These are phyloP conservation scores for Oryza officinalis DNA, from an alignment of 176 grass and related monocot species.

Conservation along the genomic window DNA sequence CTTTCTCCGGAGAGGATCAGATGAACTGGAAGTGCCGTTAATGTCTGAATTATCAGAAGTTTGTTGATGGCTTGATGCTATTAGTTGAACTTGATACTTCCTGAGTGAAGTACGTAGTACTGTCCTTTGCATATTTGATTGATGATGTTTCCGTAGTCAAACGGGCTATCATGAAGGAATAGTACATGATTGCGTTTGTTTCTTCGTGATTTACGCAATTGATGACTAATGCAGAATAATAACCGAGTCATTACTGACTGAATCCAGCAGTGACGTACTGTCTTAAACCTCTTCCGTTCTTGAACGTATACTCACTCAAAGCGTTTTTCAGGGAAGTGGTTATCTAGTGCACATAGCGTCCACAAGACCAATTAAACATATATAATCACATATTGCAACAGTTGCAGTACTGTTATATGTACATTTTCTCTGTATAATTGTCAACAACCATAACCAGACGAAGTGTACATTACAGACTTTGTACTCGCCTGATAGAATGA, in stretches of 20 bases:
- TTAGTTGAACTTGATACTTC: neutral
- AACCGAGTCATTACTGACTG: neutral
- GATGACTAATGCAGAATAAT: neutral
- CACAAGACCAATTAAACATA: neutral
- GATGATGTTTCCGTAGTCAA: neutral
- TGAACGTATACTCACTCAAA: neutral
- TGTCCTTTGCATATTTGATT: neutral
- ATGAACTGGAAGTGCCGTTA: neutral
- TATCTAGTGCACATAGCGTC: neutral
- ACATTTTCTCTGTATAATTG: neutral
- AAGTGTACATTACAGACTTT: too few species aligned
- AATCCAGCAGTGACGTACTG: neutral
- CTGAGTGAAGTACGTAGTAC: neutral
- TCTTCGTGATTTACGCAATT: neutral
- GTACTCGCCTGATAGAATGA: too few species aligned
- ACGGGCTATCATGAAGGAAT: neutral
- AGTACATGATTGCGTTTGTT: neutral
- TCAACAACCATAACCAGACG: neutral
- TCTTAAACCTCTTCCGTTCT: neutral
- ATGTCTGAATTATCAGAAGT: neutral
- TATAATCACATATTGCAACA: neutral
- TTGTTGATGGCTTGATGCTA: neutral
- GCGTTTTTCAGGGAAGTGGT: neutral
- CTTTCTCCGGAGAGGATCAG: neutral
- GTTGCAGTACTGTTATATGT: neutral